These are phyloP conservation scores for Apiospora rasikravindrae DNA, from an alignment of 2,329 filamentous ascomycete species.

Conservation along the genomic window DNA sequence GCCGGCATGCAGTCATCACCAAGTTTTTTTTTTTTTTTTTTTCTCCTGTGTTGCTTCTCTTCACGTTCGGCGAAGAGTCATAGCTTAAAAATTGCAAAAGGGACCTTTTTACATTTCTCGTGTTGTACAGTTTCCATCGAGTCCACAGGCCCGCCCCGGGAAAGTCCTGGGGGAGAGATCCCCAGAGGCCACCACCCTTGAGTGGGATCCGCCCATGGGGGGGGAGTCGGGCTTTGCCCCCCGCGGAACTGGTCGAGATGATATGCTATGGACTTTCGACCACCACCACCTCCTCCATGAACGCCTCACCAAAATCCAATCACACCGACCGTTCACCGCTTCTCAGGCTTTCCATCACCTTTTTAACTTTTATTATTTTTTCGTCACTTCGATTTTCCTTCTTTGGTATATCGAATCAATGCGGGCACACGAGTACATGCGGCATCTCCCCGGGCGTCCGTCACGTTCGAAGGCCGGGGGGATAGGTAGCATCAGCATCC, in stretches of 20 bases:
- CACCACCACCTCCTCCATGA: background rate
- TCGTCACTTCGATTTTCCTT: background rate
- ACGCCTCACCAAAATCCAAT: background rate
- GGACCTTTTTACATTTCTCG: background rate
- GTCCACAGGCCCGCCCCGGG: background rate
- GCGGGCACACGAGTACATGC: background rate
- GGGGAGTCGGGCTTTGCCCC: background rate
- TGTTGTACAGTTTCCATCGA: background rate
- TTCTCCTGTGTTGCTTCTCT: background rate
- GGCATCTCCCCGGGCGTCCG: background rate
- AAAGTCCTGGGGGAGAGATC: background rate
- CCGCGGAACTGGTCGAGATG: background rate
- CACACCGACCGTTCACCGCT: background rate
- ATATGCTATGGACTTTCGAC: background rate
- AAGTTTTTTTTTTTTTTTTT: background rate
- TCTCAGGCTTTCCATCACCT: background rate
- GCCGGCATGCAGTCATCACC: slow-evolving; percentile 1
- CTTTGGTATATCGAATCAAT: background rate
- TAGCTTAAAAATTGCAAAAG: background rate
- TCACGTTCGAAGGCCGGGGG: background rate
- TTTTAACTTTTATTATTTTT: background rate
- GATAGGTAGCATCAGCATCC: slow-evolving; percentile 1
- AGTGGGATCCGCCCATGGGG: slow-evolving; percentile 12
- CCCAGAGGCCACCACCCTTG: background rate
- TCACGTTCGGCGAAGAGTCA: slow-evolving; percentile 2